phyloP scores from a whole-genome alignment of 768 basidiomycete genomes.

The Suillus bovinus region DNA sequence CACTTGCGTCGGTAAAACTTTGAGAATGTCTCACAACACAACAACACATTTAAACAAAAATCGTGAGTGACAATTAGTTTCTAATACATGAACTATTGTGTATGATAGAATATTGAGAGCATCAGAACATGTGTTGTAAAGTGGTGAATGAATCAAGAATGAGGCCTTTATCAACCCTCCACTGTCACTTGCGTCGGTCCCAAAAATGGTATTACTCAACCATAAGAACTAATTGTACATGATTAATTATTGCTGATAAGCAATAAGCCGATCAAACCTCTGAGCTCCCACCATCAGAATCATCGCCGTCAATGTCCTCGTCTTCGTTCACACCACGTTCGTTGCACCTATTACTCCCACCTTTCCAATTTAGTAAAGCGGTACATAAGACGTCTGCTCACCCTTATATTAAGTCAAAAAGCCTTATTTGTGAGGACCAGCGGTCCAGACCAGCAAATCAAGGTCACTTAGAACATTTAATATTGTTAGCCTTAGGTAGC shows the following conservation, averaged over 20 bases:
- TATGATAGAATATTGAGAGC: no score
- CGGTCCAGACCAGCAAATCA: not conserved
- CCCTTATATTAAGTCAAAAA: not conserved
- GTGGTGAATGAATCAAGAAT: not conserved
- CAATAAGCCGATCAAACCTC: not conserved
- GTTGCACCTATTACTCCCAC: constrained; percentile 2
- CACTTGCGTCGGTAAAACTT: not conserved
- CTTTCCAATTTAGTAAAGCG: not conserved
- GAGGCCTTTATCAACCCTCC: not conserved
- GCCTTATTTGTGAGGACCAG: not conserved
- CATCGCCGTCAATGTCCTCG: not conserved
- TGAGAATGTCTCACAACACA: not conserved
- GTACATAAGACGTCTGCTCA: not conserved
- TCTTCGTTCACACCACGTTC: no score
- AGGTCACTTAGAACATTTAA: not conserved
- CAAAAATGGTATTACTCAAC: not conserved
- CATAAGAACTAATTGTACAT: not conserved
- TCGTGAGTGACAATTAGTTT: not conserved
- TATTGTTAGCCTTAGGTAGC: not conserved
- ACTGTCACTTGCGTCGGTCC: not conserved
- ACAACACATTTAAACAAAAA: not conserved
- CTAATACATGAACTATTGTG: not conserved
- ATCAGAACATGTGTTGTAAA: not conserved
- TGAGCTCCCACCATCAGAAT: not conserved
- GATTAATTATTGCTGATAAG: not conserved